A percentile compares a stretch with the other conserved stretches of the same genome.
These are phyloP conservation scores for Brasilioporus rufonigricans DNA, from an alignment of 768 basidiomycete genomes.

Conservation along the genomic window DNA sequence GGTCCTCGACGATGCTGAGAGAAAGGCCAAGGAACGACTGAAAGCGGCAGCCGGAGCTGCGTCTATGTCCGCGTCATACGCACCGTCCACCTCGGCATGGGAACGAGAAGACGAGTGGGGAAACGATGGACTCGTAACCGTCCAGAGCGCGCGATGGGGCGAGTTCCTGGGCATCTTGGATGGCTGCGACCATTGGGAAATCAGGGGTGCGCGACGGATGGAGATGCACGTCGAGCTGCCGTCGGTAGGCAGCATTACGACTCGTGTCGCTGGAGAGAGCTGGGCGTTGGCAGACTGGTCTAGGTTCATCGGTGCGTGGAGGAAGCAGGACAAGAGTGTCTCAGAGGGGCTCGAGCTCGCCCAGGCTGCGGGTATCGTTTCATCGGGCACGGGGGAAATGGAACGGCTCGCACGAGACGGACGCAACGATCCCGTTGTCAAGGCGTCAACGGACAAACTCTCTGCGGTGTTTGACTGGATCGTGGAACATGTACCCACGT, in stretches of 20 bases:
- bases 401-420: slow-evolving; percentile 28
- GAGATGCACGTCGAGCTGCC: slow-evolving; percentile 63
- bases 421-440: slow-evolving; percentile 54
- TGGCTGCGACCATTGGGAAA: slow-evolving; percentile 94
- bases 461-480: slow-evolving; percentile 81
- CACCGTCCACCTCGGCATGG: slow-evolving; percentile 40
- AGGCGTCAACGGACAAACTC: slow-evolving; percentile 66
- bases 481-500: slow-evolving; percentile 61
- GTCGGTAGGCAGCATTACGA: slow-evolving; percentile 40
- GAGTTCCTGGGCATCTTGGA: slow-evolving; percentile 91
- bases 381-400: slow-evolving; percentile 11
- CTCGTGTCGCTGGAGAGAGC: slow-evolving; percentile 40
- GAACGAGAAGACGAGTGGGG: slow-evolving; percentile 62
- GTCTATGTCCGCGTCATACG: slow-evolving; percentile 1
- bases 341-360: slow-evolving; percentile 33
- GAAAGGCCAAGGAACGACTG: slow-evolving; percentile 48
- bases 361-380: slow-evolving; percentile 11
- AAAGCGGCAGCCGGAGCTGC: slow-evolving; percentile 25
- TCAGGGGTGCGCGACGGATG: slow-evolving; percentile 83
- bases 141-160: slow-evolving; percentile 95
- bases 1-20: slow-evolving; percentile 84
- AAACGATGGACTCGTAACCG: slow-evolving; percentile 88
- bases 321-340: slow-evolving; percentile 48
- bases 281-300: slow-evolving; percentile 52
- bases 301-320: slow-evolving; percentile 60